A percentile compares a stretch with the other conserved stretches of the same genome.
Evolutionary conservation across 129 eudicot genomes (phyloP).

Genomic region (Lonicera japonica): DNA sequence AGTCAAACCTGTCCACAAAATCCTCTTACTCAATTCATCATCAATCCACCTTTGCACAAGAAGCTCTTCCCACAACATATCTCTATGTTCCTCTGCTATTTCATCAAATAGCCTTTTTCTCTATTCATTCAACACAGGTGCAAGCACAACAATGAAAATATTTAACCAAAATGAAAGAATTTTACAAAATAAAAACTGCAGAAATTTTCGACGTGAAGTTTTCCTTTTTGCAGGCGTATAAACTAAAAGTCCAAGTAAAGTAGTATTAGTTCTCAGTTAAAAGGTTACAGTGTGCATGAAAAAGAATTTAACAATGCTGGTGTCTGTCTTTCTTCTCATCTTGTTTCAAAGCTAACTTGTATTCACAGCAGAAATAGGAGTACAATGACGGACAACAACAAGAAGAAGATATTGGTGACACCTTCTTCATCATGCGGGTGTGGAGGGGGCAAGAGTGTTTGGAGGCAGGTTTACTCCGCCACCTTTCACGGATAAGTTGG

Average conservation of each 20-base stretch:
- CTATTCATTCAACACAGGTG: background rate
- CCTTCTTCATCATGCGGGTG: constrained; percentile 9
- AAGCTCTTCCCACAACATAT: background rate
- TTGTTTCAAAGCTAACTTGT: constrained; percentile 19
- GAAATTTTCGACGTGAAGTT: constrained; percentile 10
- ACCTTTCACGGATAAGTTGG: constrained; percentile 39
- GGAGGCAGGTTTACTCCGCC: constrained; percentile 26
- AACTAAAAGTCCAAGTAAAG: constrained; percentile 10
- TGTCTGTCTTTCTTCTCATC: constrained; percentile 8
- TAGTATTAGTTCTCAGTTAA: constrained; percentile 5
- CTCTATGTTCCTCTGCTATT: background rate
- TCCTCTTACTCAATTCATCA: background rate
- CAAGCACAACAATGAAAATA: too few relatives aligned
- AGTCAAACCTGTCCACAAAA: too few relatives aligned
- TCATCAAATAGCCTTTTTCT: background rate
- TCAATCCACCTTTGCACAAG: constrained; percentile 10
- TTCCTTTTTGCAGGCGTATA: constrained; percentile 6
- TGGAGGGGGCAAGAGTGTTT: constrained; percentile 22
- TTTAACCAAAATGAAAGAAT: too few relatives aligned
- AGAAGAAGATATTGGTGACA: background rate
- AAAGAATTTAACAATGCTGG: constrained; percentile 25
- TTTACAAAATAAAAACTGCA: constrained; percentile 9
- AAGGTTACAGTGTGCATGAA: constrained; percentile 24
- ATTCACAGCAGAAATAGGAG: constrained; percentile 19
- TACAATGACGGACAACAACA: constrained; percentile 6